These are phyloP conservation scores for Fibroporia radiculosa DNA, from an alignment of 768 basidiomycete species.

Conservation along the genomic window DNA sequence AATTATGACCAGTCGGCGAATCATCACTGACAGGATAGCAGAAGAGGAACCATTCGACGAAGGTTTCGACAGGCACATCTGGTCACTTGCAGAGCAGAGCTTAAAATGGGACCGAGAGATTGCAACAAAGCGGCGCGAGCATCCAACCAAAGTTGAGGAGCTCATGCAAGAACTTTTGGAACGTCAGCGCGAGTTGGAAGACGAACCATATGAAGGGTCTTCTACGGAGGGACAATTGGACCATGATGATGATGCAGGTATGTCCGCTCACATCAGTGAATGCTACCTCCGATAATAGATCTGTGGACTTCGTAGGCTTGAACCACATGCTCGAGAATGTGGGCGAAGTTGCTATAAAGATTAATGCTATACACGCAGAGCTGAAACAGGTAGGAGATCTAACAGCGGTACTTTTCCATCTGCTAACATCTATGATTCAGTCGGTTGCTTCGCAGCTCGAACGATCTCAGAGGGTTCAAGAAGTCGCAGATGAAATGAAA, in stretches of 20 bases:
- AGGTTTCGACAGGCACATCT: constrained; percentile 73
- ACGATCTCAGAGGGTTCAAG: constrained; percentile 39
- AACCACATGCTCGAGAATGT: too few relatives aligned
- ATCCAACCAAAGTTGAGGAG: constrained; percentile 46
- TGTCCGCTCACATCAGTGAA: too few relatives aligned
- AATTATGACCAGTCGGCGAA: neutral
- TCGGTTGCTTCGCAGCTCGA: constrained; percentile 40
- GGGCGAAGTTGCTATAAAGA: constrained; percentile 24
- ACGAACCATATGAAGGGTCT: constrained; percentile 16
- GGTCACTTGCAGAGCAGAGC: constrained; percentile 69
- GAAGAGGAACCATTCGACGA: constrained; percentile 75
- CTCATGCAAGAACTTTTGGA: constrained; percentile 32
- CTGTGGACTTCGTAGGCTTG: too few relatives aligned
- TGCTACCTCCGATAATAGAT: too few relatives aligned
- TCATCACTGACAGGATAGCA: neutral
- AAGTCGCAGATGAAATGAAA: constrained; percentile 42
- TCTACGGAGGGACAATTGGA: constrained; percentile 13
- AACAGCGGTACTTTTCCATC: neutral
- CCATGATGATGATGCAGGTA: constrained; percentile 19
- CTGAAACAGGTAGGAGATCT: constrained; percentile 40
- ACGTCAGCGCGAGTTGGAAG: constrained; percentile 25
- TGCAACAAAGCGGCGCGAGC: constrained; percentile 55
- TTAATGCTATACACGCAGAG: constrained; percentile 36
- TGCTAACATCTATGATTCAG: constrained; percentile 24
- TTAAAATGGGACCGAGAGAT: constrained; percentile 70